These are phyloP conservation scores for Xylariaceae sp. DNA, from an alignment of 2,329 filamentous ascomycete genomes.

Conservation along the genomic window DNA sequence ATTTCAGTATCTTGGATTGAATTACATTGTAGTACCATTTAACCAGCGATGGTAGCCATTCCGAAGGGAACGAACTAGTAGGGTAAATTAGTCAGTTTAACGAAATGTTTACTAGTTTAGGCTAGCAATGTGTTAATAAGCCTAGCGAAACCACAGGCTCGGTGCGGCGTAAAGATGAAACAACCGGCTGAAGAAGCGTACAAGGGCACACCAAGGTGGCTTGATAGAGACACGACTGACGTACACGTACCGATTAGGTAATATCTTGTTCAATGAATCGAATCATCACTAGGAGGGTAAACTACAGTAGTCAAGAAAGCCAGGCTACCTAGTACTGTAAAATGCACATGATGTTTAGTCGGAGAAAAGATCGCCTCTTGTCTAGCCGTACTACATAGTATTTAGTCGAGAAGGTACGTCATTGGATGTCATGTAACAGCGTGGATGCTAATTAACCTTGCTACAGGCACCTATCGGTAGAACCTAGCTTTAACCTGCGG, in stretches of 20 bases:
- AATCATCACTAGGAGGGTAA: too few relatives aligned
- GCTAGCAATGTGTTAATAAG: too few relatives aligned
- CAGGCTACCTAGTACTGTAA: too few relatives aligned
- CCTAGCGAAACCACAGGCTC: slow-evolving; percentile 27
- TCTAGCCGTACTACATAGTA: slow-evolving; percentile 1
- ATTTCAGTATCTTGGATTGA: slow-evolving; percentile 12
- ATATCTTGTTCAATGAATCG: too few relatives aligned
- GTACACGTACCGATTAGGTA: background rate
- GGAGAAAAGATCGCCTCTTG: background rate
- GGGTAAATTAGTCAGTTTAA: slow-evolving; percentile 29
- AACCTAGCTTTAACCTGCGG: too few relatives aligned
- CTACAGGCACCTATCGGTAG: too few relatives aligned
- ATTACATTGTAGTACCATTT: slow-evolving; percentile 12
- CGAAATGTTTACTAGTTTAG: too few relatives aligned
- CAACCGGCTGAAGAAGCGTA: slow-evolving; percentile 26
- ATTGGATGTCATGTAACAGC: slow-evolving; percentile 6
- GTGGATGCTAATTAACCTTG: slow-evolving; percentile 14
- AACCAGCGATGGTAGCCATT: slow-evolving; percentile 10
- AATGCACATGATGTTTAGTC: background rate
- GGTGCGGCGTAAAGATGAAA: slow-evolving; percentile 32
- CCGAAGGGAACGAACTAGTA: too few relatives aligned
- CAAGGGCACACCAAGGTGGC: slow-evolving; percentile 16
- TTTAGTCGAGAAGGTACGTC: background rate
- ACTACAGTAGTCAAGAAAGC: too few relatives aligned
- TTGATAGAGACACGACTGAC: slow-evolving; percentile 7